Percentiles rank a stretch among this genome's conserved stretches.
Evolutionary conservation across 2,329 filamentous ascomycete genomes (phyloP).

Genomic region (Sporothrix euskadiensis): DNA sequence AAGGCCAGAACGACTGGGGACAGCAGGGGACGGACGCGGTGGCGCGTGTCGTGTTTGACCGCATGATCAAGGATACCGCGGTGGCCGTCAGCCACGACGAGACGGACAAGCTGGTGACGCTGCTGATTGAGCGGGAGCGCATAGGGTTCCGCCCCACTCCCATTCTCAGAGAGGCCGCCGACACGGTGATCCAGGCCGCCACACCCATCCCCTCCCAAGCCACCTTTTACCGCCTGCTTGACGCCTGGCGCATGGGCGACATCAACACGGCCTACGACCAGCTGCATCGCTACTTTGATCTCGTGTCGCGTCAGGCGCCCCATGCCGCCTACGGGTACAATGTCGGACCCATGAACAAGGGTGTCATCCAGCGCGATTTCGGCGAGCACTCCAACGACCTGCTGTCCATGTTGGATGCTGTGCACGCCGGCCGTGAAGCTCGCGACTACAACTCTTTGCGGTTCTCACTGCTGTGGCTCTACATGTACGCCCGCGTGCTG

Average conservation of each 20-base stretch:
- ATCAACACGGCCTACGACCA: conserved; percentile 87
- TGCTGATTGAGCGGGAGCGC: conserved; percentile 31
- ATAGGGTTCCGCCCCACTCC: conserved; percentile 28
- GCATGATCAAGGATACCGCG: conserved; percentile 24
- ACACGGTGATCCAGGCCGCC: conserved; percentile 24
- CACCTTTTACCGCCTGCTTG: conserved; percentile 56
- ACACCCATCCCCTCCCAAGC: conserved; percentile 51
- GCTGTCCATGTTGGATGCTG: conserved; percentile 91
- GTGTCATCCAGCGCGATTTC: conserved; percentile 92
- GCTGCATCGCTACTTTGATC: conserved; percentile 90
- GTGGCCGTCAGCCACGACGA: conserved; percentile 31
- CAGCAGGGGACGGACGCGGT: conserved; percentile 2
- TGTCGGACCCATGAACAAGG: conserved; percentile 89
- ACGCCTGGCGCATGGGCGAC: conserved; percentile 89
- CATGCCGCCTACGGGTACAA: conserved; percentile 82
- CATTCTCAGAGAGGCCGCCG: conserved; percentile 20
- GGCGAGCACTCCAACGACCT: conserved; percentile 87
- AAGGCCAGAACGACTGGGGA: conserved; percentile 54
- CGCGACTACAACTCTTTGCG: conserved; percentile 91
- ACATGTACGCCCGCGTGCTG: conserved; percentile 73
- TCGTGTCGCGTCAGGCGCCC: conserved; percentile 81
- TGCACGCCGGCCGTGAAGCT: conserved; percentile 91
- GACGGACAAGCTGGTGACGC: conserved; percentile 28
- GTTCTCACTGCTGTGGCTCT: conserved; percentile 93
- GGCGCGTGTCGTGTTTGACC: conserved; percentile 27